A percentile compares a stretch with the other conserved stretches of the same genome.
These are phyloP conservation scores for Ascochyta fabae DNA, from an alignment of 2,329 filamentous ascomycete genomes.

Conservation along the genomic window DNA sequence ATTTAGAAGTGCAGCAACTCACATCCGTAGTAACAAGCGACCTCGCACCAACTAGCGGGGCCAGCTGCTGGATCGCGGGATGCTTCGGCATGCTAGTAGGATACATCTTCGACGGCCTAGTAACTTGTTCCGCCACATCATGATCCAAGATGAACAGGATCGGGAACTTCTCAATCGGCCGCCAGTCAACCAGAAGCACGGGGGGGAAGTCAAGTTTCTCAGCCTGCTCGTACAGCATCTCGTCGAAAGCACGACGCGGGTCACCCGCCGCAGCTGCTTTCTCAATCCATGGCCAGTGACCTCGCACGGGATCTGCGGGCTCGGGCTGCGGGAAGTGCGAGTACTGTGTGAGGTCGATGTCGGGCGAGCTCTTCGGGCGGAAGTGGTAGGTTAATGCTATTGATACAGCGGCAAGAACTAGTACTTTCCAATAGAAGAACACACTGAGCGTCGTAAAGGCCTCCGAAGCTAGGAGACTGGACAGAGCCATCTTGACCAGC, in stretches of 20 bases:
- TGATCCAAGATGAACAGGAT: constrained; percentile 24
- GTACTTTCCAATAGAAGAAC: neutral
- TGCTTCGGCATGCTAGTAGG: constrained; percentile 26
- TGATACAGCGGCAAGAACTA: neutral
- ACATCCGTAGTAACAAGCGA: constrained; percentile 29
- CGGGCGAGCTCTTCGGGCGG: neutral
- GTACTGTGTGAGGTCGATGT: constrained; percentile 20
- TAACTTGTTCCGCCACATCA: constrained; percentile 27
- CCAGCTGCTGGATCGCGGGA: constrained; percentile 22
- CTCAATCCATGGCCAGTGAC: constrained; percentile 29
- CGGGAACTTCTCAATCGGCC: constrained; percentile 23
- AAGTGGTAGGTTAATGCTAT: neutral
- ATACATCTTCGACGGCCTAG: constrained; percentile 20
- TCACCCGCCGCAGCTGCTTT: constrained; percentile 22
- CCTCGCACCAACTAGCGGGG: constrained; percentile 23
- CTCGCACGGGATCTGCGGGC: constrained; percentile 21
- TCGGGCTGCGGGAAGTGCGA: constrained; percentile 27
- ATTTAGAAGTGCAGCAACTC: neutral
- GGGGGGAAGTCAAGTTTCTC: constrained; percentile 25
- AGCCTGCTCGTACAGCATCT: constrained; percentile 27
- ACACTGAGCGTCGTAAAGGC: neutral
- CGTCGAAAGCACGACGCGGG: constrained; percentile 23
- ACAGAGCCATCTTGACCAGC: neutral
- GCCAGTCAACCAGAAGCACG: constrained; percentile 24
- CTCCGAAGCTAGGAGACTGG: neutral